Evolutionary conservation across 2,329 filamentous ascomycete species (phyloP), one percentile per base, ranked within the genome.

Genomic region (Pestalotiopsis sp.): DNA sequence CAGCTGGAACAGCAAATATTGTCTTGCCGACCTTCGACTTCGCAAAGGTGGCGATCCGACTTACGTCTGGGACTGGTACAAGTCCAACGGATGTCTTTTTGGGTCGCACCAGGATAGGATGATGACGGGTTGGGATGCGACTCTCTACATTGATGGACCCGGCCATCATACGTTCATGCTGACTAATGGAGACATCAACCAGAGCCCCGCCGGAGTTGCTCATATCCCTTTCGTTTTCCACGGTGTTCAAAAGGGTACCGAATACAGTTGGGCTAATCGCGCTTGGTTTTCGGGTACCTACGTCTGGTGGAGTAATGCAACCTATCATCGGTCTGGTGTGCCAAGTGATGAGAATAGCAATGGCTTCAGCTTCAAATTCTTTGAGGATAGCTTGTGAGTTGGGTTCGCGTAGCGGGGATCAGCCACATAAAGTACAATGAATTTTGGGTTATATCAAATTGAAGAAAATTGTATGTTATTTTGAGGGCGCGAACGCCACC

Each of bases 41-140:
- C 69, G 69, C 17, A 73, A 72, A 64, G 72, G 72, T 14, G 74
- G 74, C 13, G 69, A 75, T 66, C 74, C 74, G 11, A 73, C 73
- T 0, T 71, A 75, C 61, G 72, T 74, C 1, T 75, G 73, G 74
- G 73, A 75, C 62, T 75, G 73, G 73, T 74, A 74, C 62, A 75
- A 75, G 72, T 75, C 73, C 3, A 75, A 75, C 41, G 74, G 74
- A 38, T 75, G 74, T 55, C 70, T 75, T 0, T 74, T 75, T 59
- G 74, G 74, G 17, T 75, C 73, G 2, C 58, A 72, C 36, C 72
- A 73, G 65, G 67, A 68, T 39, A 64, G 67, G 27, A 75, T 75
- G 73, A 75, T 75, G 74, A 5, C 31, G 3, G 74, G 74, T 2
- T 75, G 74, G 74, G 72, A 75, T 52, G 68, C 70, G 11, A 75